Percentiles rank a stretch among this genome's conserved stretches.
Conservation (phyloP, 371 early-diverging fungal genomes). For the Mucor circinelloides region DNA sequence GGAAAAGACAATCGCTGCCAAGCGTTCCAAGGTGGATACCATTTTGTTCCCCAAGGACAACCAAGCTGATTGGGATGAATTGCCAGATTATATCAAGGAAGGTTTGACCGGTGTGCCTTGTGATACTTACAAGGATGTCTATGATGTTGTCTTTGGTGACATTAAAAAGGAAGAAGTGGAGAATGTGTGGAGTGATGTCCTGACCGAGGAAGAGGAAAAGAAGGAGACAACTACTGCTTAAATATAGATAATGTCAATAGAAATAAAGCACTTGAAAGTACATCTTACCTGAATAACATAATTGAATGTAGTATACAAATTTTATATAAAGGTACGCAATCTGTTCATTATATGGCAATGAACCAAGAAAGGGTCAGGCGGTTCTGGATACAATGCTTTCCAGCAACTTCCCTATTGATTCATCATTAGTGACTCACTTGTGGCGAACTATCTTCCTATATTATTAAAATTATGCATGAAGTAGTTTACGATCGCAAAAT, state of each 20-base stretch:
- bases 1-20: conserved; percentile 97
- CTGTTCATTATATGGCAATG: too few relatives aligned
- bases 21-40: conserved; percentile 87
- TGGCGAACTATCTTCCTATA: too few relatives aligned
- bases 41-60: conserved; percentile 93
- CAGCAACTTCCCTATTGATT: too few relatives aligned
- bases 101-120: conserved; percentile 87
- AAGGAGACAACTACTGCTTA: background rate
- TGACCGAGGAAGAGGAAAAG: conserved; percentile 20
- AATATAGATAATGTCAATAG: background rate
- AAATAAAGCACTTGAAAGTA: background rate
- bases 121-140: conserved; percentile 79
- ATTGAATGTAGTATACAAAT: too few relatives aligned
- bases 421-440: too few relatives aligned
- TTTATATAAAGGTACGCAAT: too few relatives aligned
- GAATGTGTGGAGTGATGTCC: conserved; percentile 21
- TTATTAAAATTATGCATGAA: too few relatives aligned
- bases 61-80: conserved; percentile 92
- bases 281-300: too few relatives aligned
- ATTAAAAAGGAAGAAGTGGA: conserved; percentile 27
- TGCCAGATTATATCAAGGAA: conserved; percentile 89
- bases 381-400: too few relatives aligned
- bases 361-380: too few relatives aligned
- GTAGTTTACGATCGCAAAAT: too few relatives aligned
- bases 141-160: conserved; percentile 33